Base-by-base conservation (phyloP, 129 eudicot genomes). In the Smallanthus sonchifolius region DNA sequence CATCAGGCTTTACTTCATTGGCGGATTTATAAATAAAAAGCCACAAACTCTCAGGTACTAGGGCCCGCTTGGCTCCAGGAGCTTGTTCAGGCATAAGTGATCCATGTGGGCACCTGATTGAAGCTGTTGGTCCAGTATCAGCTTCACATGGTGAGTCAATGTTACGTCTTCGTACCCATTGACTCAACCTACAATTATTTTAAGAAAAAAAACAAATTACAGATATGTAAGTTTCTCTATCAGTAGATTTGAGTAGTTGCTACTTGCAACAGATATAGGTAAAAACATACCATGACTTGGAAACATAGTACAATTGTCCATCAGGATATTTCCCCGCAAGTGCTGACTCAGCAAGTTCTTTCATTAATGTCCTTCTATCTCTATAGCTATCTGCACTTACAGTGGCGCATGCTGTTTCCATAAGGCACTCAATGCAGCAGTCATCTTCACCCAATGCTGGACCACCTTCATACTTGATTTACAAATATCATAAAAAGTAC, bases 41-140 rank as follows among this genome's bases (percentile, higher is more conserved):
- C 99, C 99, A 94, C 74, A 94, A 91, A 69, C 7, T 80, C 71
- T 91, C 97, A 13, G 99, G 97, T 67, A 94, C 81, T 73, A 91
- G 85, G 77, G 86, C 75, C 52, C 97, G 96, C 79, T 81, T 94
- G 52, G 99, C 97, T 70, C 99, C 92, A 88, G 87, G 28, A 60
- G 96, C 98, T 78, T 84, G 87, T 72, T 94, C 98, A 56, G 99
- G 99, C 88, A 90, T 38, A 65, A 94, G 97, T 71, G 77, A 86
- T 57, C 97, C 99, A 74, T 94, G 99, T 17, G 88, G 87, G 39
- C 99, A 94, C 81, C 96, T 88, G 51, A 94, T 85, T 72, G 94
- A 84, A 72, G 96, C 96, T 43, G 99, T 94, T 6, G 99, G 99
- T 67, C 97, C 99, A 42, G 96, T 69, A 84, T 94, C 99, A 76